phyloP scores from a whole-genome alignment of 331 rosid genomes.

The Dryas integrifolia region DNA sequence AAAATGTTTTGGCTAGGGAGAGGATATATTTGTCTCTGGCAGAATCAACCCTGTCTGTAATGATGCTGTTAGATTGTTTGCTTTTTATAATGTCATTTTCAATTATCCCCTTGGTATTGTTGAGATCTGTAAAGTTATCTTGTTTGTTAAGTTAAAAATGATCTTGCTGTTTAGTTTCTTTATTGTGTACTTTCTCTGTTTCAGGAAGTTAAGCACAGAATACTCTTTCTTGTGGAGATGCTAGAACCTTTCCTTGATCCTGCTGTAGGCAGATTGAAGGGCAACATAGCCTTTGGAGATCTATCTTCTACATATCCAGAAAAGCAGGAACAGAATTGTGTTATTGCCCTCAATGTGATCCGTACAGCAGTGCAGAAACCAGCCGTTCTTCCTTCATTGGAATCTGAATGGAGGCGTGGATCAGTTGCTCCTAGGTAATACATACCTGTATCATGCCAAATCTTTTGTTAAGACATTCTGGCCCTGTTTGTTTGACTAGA shows the following conservation, averaged over 20 bases:
- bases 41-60: too few species aligned
- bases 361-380: constrained; percentile 76
- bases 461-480: not conserved
- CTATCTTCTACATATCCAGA: constrained; percentile 63
- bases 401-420: constrained; percentile 93
- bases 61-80: not conserved
- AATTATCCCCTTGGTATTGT: not conserved
- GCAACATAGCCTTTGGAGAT: constrained; percentile 76
- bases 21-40: not conserved
- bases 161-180: constrained; percentile 11
- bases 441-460: not conserved
- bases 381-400: constrained; percentile 79
- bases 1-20: not conserved
- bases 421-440: constrained; percentile 88
- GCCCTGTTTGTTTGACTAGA: too few species aligned
- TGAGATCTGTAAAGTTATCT: not conserved
- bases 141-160: constrained; percentile 1
- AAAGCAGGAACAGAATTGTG: constrained; percentile 64
- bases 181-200: constrained; percentile 9
- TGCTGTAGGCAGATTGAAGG: constrained; percentile 63
- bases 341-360: constrained; percentile 69
- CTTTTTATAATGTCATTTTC: not conserved
- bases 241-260: constrained; percentile 93
- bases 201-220: constrained; percentile 80
- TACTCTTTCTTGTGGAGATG: constrained; percentile 94